phyloP scores from a whole-genome alignment of 78 protist species.

The Blattamonas nauphoetae region DNA sequence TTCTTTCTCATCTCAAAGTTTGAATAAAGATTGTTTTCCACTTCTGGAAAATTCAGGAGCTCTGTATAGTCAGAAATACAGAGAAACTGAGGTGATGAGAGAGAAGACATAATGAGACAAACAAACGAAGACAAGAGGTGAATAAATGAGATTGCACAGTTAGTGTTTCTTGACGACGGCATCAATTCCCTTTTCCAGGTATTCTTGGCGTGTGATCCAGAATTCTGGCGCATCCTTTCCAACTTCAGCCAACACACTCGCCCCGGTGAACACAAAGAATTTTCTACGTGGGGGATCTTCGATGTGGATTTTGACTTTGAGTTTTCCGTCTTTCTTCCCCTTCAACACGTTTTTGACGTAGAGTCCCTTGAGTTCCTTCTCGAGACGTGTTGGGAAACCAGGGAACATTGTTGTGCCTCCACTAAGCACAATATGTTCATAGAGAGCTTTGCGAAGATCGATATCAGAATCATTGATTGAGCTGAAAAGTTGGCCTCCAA shows the following conservation, averaged over 20 bases:
- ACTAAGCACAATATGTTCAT: background rate
- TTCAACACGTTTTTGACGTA: slow-evolving; percentile 63
- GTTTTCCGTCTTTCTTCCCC: no score
- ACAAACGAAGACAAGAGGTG: no score
- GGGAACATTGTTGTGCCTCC: slow-evolving; percentile 29
- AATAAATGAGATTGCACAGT: no score
- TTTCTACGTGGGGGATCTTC: slow-evolving; percentile 96
- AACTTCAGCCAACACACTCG: slow-evolving; percentile 32
- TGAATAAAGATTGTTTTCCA: background rate
- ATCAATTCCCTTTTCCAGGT: slow-evolving; percentile 17
- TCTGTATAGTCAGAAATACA: no score
- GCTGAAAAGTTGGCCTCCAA: background rate
- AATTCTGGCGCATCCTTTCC: slow-evolving; percentile 14
- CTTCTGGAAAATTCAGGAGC: background rate
- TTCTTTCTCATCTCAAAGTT: background rate
- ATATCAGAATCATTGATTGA: background rate
- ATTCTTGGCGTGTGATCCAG: slow-evolving; percentile 25
- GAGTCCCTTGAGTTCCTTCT: slow-evolving; percentile 35
- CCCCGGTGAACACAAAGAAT: slow-evolving; percentile 80
- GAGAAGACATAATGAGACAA: no score
- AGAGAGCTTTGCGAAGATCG: background rate
- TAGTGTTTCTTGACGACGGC: no score
- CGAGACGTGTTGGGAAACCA: slow-evolving; percentile 21
- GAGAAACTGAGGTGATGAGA: no score
- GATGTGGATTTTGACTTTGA: slow-evolving; percentile 56